A percentile compares a stretch with the other conserved stretches of the same genome.
phyloP scores from a whole-genome alignment of 2,329 filamentous ascomycete genomes.

The Byssothecium circinans region DNA sequence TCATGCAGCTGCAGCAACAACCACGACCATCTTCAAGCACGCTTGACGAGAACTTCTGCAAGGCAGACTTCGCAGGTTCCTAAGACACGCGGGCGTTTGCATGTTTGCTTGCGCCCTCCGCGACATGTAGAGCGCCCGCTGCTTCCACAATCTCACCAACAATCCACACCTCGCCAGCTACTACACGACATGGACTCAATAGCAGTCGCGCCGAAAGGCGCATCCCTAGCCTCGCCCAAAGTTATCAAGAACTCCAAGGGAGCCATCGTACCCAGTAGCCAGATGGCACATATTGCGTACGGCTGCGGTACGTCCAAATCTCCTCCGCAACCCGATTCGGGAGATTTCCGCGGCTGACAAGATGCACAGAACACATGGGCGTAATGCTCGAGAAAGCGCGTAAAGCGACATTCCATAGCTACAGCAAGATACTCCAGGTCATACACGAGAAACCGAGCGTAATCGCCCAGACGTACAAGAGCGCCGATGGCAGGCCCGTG shows the following conservation, averaged over 20 bases:
- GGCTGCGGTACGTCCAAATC: conserved; percentile 49
- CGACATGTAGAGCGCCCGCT: conserved; percentile 24
- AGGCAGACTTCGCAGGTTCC: not conserved
- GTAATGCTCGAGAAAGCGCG: conserved; percentile 67
- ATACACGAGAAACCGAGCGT: conserved; percentile 69
- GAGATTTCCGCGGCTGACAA: conserved; percentile 22
- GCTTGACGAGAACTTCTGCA: conserved; percentile 7
- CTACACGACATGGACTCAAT: conserved; percentile 42
- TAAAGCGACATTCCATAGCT: conserved; percentile 70
- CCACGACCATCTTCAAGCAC: conserved; percentile 18
- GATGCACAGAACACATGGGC: conserved; percentile 67
- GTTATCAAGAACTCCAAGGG: conserved; percentile 48
- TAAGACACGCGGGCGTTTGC: not conserved
- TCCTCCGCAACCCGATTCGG: not conserved
- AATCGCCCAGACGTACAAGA: conserved; percentile 64
- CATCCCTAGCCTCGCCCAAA: conserved; percentile 47
- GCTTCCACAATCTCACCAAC: not conserved
- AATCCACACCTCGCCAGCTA: too few relatives aligned
- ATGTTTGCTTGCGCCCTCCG: conserved; percentile 9
- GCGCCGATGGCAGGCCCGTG: conserved; percentile 57
- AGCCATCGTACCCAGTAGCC: conserved; percentile 41
- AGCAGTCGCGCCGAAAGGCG: conserved; percentile 44
- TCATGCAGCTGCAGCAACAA: conserved; percentile 34
- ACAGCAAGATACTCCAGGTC: conserved; percentile 69
- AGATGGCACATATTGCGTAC: conserved; percentile 46